These are phyloP conservation scores for Yarrowia sp. DNA, from an alignment of 805 yeast species.

Conservation along the genomic window DNA sequence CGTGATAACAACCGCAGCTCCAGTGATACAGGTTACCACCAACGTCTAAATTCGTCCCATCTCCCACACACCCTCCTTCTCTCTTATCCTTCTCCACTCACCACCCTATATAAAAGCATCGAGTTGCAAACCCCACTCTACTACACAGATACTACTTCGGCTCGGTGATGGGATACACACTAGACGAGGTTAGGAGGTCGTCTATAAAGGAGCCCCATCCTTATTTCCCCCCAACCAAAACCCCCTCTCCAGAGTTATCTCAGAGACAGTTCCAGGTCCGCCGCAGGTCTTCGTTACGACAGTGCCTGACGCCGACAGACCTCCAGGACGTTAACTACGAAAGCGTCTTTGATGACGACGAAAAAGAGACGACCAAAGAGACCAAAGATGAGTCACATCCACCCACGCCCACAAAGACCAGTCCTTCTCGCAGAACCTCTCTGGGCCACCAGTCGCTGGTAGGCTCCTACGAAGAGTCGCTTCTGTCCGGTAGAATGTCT, in stretches of 20 bases:
- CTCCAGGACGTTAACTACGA: slow-evolving; percentile 22
- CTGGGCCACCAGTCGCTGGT: slow-evolving; percentile 44
- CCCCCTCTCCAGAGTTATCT: slow-evolving; percentile 22
- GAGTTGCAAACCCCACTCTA: slow-evolving; percentile 2
- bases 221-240: slow-evolving; percentile 5
- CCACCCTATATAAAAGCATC: slow-evolving; percentile 16
- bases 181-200: slow-evolving; percentile 28
- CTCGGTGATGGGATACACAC: slow-evolving; percentile 35
- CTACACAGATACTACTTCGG: not conserved
- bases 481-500: slow-evolving; percentile 48
- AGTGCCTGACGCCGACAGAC: slow-evolving; percentile 29
- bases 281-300: slow-evolving; percentile 34
- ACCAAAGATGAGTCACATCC: slow-evolving; percentile 8
- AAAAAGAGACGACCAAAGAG: not conserved
- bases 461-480: slow-evolving; percentile 50
- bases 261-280: slow-evolving; percentile 34
- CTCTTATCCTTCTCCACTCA: slow-evolving; percentile 1
- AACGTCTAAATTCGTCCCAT: slow-evolving; percentile 12
- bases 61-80: slow-evolving; percentile 7
- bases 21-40: slow-evolving; percentile 27
- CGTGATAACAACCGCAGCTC: slow-evolving; percentile 30
- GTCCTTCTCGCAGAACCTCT: slow-evolving; percentile 26
- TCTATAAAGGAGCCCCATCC: slow-evolving; percentile 22
- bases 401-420: not conserved
- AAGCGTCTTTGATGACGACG: slow-evolving; percentile 32